Evolutionary conservation across 1,284 basidiomycete genomes (phyloP).

Genomic region (Ustilago trichophora): DNA sequence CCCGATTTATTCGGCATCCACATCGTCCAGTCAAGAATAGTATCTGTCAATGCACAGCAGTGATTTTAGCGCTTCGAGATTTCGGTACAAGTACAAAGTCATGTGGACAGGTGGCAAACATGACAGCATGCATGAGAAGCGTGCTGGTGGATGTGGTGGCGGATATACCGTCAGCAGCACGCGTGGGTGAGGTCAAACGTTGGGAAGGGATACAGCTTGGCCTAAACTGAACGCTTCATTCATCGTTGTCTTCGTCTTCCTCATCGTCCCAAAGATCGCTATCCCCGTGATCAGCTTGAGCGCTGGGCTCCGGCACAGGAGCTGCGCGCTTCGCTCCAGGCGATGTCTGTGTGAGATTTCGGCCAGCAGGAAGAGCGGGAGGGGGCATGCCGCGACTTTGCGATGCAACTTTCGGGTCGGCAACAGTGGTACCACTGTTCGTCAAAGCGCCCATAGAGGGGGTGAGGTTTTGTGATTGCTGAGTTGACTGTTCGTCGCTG

Average conservation of each 20-base stretch:
- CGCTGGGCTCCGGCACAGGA: neutral
- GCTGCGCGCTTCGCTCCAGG: neutral
- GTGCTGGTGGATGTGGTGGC: too few species aligned
- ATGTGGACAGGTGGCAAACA: too few species aligned
- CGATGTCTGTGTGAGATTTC: constrained; percentile 5
- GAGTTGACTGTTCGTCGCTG: neutral
- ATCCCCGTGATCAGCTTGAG: constrained; percentile 22
- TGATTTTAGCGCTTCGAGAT: too few species aligned
- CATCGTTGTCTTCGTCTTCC: constrained; percentile 8
- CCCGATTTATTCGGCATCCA: too few species aligned
- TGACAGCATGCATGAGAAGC: too few species aligned
- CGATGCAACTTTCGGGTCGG: neutral
- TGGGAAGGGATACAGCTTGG: too few species aligned
- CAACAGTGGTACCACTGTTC: neutral
- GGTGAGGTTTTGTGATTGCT: neutral
- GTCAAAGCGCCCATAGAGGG: neutral
- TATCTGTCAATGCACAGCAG: too few species aligned
- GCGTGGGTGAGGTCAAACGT: neutral
- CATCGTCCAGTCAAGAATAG: too few species aligned
- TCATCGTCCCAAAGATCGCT: constrained; percentile 49
- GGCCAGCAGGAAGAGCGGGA: constrained; percentile 31
- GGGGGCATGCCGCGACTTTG: constrained; percentile 31
- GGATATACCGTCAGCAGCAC: too few species aligned
- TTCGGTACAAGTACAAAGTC: too few species aligned
- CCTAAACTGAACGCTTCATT: neutral